phyloP scores from a whole-genome alignment of 2,329 filamentous ascomycete species.

The Clarireedia monteithiana region DNA sequence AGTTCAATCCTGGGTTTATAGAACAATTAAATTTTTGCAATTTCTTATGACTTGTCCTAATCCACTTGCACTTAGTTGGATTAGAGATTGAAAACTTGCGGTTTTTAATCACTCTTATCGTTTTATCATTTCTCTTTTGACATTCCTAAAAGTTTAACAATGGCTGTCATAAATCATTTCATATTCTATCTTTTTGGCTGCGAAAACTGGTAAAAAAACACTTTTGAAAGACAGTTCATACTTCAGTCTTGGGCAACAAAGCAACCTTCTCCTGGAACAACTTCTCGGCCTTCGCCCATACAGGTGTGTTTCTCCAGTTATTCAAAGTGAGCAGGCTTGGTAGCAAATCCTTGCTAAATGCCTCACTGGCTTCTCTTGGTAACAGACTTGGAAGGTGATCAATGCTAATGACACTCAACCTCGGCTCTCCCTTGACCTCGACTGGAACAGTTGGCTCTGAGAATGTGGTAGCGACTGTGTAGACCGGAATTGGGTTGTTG shows the following conservation, averaged over 20 bases:
- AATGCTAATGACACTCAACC: constrained; percentile 75
- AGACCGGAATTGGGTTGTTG: constrained; percentile 65
- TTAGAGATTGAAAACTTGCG: too few species aligned
- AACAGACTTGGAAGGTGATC: constrained; percentile 80
- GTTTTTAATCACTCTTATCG: too few species aligned
- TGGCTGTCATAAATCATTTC: neutral
- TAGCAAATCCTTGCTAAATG: constrained; percentile 71
- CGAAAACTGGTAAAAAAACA: neutral
- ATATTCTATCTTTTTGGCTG: neutral
- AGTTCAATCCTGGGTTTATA: constrained; percentile 2
- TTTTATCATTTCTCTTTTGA: neutral
- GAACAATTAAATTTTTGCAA: neutral
- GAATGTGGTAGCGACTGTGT: constrained; percentile 79
- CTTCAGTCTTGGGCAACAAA: constrained; percentile 45
- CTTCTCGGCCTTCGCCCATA: constrained; percentile 82
- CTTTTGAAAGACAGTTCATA: constrained; percentile 3
- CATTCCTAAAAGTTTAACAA: neutral
- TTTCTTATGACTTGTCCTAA: neutral
- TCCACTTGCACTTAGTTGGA: too few species aligned
- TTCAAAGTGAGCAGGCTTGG: constrained; percentile 72
- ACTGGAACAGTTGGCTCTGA: constrained; percentile 79
- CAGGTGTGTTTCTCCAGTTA: constrained; percentile 60
- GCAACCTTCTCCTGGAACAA: constrained; percentile 77
- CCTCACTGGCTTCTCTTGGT: constrained; percentile 79
- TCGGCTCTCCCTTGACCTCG: constrained; percentile 44